Evolutionary conservation across 2,329 filamentous ascomycete species (phyloP).

Genomic region (Elsinoe perseae): DNA sequence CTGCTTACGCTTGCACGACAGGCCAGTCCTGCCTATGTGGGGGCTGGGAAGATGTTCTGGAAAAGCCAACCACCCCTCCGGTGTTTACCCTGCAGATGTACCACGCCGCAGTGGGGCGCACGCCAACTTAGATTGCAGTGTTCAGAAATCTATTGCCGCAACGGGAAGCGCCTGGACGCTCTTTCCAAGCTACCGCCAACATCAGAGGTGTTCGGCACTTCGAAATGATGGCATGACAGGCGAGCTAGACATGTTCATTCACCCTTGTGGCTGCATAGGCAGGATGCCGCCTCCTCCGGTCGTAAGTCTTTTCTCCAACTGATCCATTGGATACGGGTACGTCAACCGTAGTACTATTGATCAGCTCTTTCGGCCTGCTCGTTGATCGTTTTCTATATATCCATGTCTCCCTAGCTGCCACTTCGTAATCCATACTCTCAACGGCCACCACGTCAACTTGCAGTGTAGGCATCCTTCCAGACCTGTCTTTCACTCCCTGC

Average conservation of each 20-base stretch:
- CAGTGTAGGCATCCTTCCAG: not conserved
- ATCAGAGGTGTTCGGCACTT: slow-evolving; percentile 9
- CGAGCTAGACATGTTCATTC: slow-evolving; percentile 14
- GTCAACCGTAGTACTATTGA: not conserved
- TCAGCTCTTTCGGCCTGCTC: not conserved
- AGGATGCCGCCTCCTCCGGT: slow-evolving; percentile 12
- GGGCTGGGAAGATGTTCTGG: slow-evolving; percentile 4
- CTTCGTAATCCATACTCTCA: not conserved
- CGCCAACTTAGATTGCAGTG: not conserved
- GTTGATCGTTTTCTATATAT: not conserved
- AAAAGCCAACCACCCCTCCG: not conserved
- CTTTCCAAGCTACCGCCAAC: not conserved
- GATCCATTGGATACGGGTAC: not conserved
- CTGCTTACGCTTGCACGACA: not conserved
- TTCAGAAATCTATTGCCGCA: not conserved
- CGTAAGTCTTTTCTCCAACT: not conserved
- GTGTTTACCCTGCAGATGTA: slow-evolving; percentile 3
- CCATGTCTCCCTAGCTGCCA: not conserved
- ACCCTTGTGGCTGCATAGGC: slow-evolving; percentile 10
- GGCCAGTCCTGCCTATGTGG: not conserved
- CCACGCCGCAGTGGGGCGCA: slow-evolving; percentile 10
- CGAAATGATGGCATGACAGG: not conserved
- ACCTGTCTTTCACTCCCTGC: not conserved
- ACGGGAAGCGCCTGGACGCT: not conserved
- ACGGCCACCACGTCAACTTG: not conserved